phyloP scores from a whole-genome alignment of 1,284 basidiomycete species.

The Ustilago nuda region DNA sequence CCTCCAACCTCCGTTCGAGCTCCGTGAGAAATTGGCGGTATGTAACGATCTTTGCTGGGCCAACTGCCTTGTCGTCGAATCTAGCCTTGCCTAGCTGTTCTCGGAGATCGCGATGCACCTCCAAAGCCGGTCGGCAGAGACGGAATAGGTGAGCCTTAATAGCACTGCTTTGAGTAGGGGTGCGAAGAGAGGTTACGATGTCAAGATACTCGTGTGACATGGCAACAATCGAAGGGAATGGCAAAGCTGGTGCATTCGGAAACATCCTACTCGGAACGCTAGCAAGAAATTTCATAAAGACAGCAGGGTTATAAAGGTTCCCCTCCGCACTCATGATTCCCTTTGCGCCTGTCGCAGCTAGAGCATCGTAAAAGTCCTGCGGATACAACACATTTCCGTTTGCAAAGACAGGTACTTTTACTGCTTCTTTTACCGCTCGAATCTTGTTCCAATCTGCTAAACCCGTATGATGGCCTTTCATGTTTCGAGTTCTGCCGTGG shows the following conservation, averaged over 20 bases:
- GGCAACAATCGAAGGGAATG: conserved; percentile 76
- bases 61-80: conserved; percentile 53
- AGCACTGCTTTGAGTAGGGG: conserved; percentile 79
- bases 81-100: conserved; percentile 75
- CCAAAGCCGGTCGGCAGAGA: conserved; percentile 82
- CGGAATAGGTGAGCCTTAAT: conserved; percentile 95
- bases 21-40: conserved; percentile 76
- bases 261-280: conserved; percentile 30
- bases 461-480: conserved; percentile 82
- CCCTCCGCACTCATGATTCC: conserved; percentile 97
- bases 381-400: conserved; percentile 95
- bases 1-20: conserved; percentile 78
- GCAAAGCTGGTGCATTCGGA: conserved; percentile 37
- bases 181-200: conserved; percentile 80
- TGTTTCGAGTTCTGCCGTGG: conserved; percentile 89
- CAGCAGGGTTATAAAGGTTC: conserved; percentile 89
- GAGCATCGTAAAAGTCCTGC: conserved; percentile 81
- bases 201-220: conserved; percentile 88
- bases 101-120: conserved; percentile 78
- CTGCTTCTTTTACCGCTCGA: conserved; percentile 83
- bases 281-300: conserved; percentile 73
- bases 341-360: conserved; percentile 85
- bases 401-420: conserved; percentile 91
- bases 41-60: conserved; percentile 72
- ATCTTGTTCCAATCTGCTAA: conserved; percentile 87